A percentile compares a stretch with the other conserved stretches of the same genome.
phyloP scores from a whole-genome alignment of 169 alveolate genomes.

The Amoebophrya sp. region DNA sequence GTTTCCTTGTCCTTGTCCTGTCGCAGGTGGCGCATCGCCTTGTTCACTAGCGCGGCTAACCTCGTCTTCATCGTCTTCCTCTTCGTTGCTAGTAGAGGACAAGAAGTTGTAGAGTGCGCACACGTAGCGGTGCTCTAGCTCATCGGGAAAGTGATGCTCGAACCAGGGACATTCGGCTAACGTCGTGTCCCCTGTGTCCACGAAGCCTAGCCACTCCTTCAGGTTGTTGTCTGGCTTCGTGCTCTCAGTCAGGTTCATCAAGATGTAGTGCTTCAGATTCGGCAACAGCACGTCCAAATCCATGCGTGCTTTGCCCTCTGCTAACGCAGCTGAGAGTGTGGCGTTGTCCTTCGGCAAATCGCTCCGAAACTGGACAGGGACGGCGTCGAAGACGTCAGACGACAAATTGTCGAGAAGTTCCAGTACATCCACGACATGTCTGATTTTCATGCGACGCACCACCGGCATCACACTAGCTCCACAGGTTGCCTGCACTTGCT shows the following conservation, averaged over 20 bases:
- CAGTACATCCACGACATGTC: not conserved
- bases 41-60: not conserved
- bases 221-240: not conserved
- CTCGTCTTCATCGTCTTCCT: not conserved
- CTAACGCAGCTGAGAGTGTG: too few relatives aligned
- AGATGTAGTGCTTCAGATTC: not conserved
- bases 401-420: not conserved
- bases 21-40: too few relatives aligned
- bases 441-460: not conserved
- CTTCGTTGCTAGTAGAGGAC: not conserved
- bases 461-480: not conserved
- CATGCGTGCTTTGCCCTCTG: too few relatives aligned
- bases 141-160: not conserved
- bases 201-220: not conserved
- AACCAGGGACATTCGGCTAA: not conserved
- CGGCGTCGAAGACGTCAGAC: not conserved
- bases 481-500: not conserved
- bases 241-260: not conserved
- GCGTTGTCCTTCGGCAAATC: not conserved
- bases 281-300: not conserved
- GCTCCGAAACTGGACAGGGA: not conserved
- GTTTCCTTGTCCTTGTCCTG: too few relatives aligned
- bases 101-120: not conserved
- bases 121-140: not conserved
- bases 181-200: not conserved